Base-by-base conservation (phyloP, 768 basidiomycete genomes). In the Leucosporidium creatinivorum region DNA sequence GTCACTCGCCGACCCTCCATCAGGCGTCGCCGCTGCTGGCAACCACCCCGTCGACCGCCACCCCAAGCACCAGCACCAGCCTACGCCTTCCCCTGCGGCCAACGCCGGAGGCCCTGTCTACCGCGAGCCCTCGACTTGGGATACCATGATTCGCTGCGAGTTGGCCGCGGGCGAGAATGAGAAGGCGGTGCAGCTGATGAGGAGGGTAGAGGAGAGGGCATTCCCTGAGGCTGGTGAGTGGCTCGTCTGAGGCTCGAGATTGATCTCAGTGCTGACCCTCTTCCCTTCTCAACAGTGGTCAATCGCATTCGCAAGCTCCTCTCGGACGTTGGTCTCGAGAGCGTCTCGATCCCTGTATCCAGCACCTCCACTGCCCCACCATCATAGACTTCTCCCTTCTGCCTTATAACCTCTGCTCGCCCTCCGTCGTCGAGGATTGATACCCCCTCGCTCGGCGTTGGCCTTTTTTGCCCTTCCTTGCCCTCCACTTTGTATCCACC, bases 111-210 rank as follows among this genome's bases (percentile, higher is more conserved):
- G 81, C n/a, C 85, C 85, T 58, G 87, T 92, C 8, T 92, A 86
- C 79, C 85, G 91, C 62, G 91, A 94, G 86, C 91, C 91, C 18
- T 91, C 89, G 50, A 93, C 91, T 1, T 94, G 89, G 87, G 96
- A 98, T 76, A 86, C 85, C 7, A 98, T 99, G 93, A 85, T 99
- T 70, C 85, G 90, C 19, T 89, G 89, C 1, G 96, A 99, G 76
- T 81, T 98, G 17, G 86, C 86, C 25, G 84, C 83, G 60, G 89
- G 89, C 18, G 84, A 90, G 72, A 84, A 85, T 18, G 83, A 86
- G 56, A 81, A 82, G 17, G 94, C 93, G 0, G 57, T 84, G 5
- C 83, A 81, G 4, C 81, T 97, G 0, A 81, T 93, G 36, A 83
- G 85, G 63, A 58, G 65, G 56, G 73, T 70, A 0, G 68, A 69